These are phyloP conservation scores for Pichia insulana DNA, from an alignment of 805 yeast species.

Conservation along the genomic window DNA sequence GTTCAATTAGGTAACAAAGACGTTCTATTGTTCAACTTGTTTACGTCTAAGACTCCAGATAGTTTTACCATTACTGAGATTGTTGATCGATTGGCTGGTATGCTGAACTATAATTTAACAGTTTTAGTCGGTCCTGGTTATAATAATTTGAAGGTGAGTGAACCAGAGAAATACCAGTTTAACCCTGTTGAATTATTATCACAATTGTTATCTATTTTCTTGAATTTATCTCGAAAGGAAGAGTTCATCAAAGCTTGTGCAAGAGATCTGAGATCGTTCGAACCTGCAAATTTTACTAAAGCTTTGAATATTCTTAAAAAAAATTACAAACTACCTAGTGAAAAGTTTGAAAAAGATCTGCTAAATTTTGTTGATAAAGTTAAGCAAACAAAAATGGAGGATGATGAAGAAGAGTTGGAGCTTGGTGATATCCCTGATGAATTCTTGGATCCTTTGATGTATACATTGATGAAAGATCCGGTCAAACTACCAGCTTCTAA, in stretches of 20 bases:
- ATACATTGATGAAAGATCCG: slow-evolving; percentile 90
- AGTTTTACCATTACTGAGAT: slow-evolving; percentile 85
- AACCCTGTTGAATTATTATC: slow-evolving; percentile 67
- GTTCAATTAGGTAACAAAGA: slow-evolving; percentile 81
- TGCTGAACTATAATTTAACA: slow-evolving; percentile 86
- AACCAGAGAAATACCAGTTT: slow-evolving; percentile 77
- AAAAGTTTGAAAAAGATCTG: slow-evolving; percentile 43
- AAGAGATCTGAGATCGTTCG: slow-evolving; percentile 85
- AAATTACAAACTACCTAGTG: slow-evolving; percentile 40
- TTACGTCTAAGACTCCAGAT: slow-evolving; percentile 77
- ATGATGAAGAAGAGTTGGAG: slow-evolving; percentile 78
- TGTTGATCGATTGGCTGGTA: slow-evolving; percentile 89
- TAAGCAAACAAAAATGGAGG: slow-evolving; percentile 46
- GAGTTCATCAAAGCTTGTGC: slow-evolving; percentile 76
- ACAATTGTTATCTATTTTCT: slow-evolving; percentile 65
- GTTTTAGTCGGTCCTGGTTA: slow-evolving; percentile 96
- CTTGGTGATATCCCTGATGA: slow-evolving; percentile 95
- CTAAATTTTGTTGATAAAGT: slow-evolving; percentile 56
- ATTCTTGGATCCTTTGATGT: slow-evolving; percentile 94
- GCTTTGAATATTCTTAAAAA: slow-evolving; percentile 59
- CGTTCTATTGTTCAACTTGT: slow-evolving; percentile 65
- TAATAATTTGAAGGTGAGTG: slow-evolving; percentile 72
- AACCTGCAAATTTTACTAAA: slow-evolving; percentile 52
- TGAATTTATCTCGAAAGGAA: slow-evolving; percentile 55
- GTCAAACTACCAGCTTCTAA: slow-evolving; percentile 86